Percentiles rank a stretch among this genome's conserved stretches.
Evolutionary conservation across 805 yeast genomes (phyloP).

Genomic region (Zygosaccharomyces rouxii): DNA sequence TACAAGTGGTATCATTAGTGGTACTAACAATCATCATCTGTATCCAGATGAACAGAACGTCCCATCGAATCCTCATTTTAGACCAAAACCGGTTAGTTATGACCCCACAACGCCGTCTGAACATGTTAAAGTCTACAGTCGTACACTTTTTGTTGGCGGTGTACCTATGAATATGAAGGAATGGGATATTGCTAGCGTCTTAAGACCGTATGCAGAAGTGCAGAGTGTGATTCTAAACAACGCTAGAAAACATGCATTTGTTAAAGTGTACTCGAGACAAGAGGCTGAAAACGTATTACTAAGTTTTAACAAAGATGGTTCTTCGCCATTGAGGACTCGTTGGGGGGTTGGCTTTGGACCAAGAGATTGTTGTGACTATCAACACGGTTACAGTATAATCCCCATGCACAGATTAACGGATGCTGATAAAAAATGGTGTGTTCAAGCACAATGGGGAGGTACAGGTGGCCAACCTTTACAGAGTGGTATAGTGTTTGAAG

Average conservation of each 20-base stretch:
- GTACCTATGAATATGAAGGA: constrained; percentile 82
- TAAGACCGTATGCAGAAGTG: constrained; percentile 85
- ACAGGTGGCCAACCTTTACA: constrained; percentile 81
- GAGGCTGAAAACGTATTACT: constrained; percentile 84
- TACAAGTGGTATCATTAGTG: constrained; percentile 14
- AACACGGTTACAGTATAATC: constrained; percentile 80
- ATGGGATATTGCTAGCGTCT: constrained; percentile 57
- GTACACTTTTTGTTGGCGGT: constrained; percentile 94
- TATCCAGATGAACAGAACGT: constrained; percentile 54
- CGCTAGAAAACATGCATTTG: constrained; percentile 93
- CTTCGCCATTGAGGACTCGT: constrained; percentile 68
- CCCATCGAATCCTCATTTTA: constrained; percentile 69
- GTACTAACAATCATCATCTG: constrained; percentile 33
- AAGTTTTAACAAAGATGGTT: constrained; percentile 65
- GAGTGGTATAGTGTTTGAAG: constrained; percentile 83
- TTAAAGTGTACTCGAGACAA: constrained; percentile 83
- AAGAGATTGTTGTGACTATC: constrained; percentile 95
- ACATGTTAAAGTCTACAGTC: constrained; percentile 72
- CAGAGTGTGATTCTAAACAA: constrained; percentile 84
- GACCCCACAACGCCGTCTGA: constrained; percentile 75
- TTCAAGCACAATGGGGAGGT: constrained; percentile 93
- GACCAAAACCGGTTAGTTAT: constrained; percentile 66
- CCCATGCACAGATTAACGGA: constrained; percentile 88
- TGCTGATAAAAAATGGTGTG: constrained; percentile 88
- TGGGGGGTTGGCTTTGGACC: constrained; percentile 99